These are phyloP conservation scores for Calonectria crousiana DNA, from an alignment of 2,329 filamentous ascomycete genomes.

Conservation along the genomic window DNA sequence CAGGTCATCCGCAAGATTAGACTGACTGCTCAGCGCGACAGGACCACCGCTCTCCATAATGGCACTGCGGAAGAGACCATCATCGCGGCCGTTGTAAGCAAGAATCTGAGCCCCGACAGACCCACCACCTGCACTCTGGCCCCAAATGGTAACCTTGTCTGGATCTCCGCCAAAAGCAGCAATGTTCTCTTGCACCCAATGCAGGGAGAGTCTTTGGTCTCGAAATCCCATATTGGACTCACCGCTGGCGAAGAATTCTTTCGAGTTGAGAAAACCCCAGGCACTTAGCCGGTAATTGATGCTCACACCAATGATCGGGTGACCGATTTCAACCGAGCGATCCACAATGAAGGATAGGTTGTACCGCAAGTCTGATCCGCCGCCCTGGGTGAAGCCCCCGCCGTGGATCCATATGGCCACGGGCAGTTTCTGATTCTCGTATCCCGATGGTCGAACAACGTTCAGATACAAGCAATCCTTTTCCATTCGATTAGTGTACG, in stretches of 20 bases:
- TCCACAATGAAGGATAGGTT: conserved; percentile 70
- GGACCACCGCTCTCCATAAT: conserved; percentile 29
- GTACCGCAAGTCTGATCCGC: conserved; percentile 61
- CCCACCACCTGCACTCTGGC: conserved; percentile 27
- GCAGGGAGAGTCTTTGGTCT: conserved; percentile 61
- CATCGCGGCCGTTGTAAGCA: conserved; percentile 28
- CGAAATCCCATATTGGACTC: conserved; percentile 62
- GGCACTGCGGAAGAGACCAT: conserved; percentile 23
- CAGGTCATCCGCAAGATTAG: conserved; percentile 2
- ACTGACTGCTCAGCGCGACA: conserved; percentile 8
- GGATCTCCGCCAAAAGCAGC: conserved; percentile 58
- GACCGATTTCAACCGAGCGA: conserved; percentile 52
- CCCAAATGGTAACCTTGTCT: conserved; percentile 58
- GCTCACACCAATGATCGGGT: conserved; percentile 39
- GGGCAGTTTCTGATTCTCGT: conserved; percentile 27
- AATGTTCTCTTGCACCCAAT: conserved; percentile 64
- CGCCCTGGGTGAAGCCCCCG: conserved; percentile 55
- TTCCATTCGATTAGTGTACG: neutral
- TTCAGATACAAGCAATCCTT: conserved; percentile 36
- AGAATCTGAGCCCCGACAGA: conserved; percentile 31
- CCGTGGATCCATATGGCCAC: conserved; percentile 43
- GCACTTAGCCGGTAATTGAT: conserved; percentile 39
- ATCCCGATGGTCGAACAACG: conserved; percentile 27
- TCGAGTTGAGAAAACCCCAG: conserved; percentile 61
- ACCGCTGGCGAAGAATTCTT: conserved; percentile 52